Percentiles rank a stretch among this genome's conserved stretches.
Evolutionary conservation across 768 basidiomycete genomes (phyloP).

Genomic region (Leccinum imitatum): DNA sequence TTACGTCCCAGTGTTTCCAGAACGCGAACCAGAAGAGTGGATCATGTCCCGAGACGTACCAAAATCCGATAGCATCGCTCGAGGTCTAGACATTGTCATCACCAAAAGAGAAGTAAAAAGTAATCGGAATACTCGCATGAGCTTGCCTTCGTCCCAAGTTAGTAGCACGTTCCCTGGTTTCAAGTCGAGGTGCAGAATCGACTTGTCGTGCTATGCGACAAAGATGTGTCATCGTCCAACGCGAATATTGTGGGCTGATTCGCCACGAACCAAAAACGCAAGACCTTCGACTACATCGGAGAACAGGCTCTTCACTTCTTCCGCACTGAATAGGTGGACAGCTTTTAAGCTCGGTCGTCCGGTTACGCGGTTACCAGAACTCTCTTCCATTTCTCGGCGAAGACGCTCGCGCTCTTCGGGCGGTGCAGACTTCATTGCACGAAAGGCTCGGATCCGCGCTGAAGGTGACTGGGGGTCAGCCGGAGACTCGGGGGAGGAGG

Average conservation of each 20-base stretch:
- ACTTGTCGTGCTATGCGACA: conserved; percentile 62
- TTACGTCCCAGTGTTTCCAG: conserved; percentile 94
- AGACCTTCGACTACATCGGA: conserved; percentile 85
- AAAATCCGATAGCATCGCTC: conserved; percentile 95
- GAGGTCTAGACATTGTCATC: conserved; percentile 52
- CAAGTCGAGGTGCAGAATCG: conserved; percentile 89
- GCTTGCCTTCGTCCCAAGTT: conserved; percentile 83
- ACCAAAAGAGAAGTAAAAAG: background rate
- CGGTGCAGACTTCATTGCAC: conserved; percentile 62
- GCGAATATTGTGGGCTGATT: background rate
- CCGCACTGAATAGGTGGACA: conserved; percentile 80
- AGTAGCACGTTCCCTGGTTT: conserved; percentile 93
- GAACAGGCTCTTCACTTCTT: conserved; percentile 81
- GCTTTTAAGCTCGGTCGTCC: conserved; percentile 54
- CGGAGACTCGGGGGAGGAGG: conserved; percentile 23
- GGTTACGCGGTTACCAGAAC: conserved; percentile 21
- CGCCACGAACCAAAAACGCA: conserved; percentile 68
- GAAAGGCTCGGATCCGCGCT: conserved; percentile 74
- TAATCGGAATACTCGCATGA: conserved; percentile 55
- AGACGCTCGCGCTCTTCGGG: conserved; percentile 64
- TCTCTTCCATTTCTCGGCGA: conserved; percentile 48
- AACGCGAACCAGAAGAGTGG: conserved; percentile 60
- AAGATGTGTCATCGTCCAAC: conserved; percentile 8
- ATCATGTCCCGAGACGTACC: conserved; percentile 94
- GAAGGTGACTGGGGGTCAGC: conserved; percentile 54